Evolutionary conservation across 1,139 yeast genomes (phyloP).

Genomic region (Debaryomyces udenii): DNA sequence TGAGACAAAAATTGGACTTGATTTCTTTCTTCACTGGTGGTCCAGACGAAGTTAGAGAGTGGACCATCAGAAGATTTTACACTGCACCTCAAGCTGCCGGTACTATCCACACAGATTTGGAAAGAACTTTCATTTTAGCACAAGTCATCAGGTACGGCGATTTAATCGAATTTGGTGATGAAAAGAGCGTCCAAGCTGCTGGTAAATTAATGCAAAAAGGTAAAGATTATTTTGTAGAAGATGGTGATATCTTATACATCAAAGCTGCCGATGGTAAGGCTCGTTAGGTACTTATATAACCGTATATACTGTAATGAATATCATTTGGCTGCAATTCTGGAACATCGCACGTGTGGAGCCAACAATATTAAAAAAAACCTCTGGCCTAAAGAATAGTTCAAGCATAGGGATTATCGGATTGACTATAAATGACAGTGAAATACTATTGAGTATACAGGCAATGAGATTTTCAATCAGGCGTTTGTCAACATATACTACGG

Average conservation of each 20-base stretch:
- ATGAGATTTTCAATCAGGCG: conserved; percentile 23
- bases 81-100: conserved; percentile 92
- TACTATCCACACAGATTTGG: conserved; percentile 71
- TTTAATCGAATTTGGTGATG: conserved; percentile 81
- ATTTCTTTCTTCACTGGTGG: conserved; percentile 87
- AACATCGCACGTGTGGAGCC: conserved; percentile 4
- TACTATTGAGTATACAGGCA: background rate
- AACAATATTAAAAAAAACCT: background rate
- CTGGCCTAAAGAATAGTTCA: background rate
- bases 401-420: background rate
- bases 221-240: conserved; percentile 87
- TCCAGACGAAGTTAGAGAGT: conserved; percentile 84
- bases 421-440: background rate
- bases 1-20: conserved; percentile 83
- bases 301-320: conserved; percentile 4
- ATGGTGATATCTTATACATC: conserved; percentile 86
- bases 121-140: conserved; percentile 53
- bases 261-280: conserved; percentile 96
- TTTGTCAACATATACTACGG: conserved; percentile 9
- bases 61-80: conserved; percentile 84
- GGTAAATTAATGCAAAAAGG: conserved; percentile 95
- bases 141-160: conserved; percentile 52
- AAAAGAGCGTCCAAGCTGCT: conserved; percentile 82
- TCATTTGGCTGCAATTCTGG: conserved; percentile 5
- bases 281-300: conserved; percentile 32